Percentiles rank a stretch among this genome's conserved stretches.
Conservation (phyloP, 2,329 filamentous ascomycete species). For the Pseudocercospora eumusae region DNA sequence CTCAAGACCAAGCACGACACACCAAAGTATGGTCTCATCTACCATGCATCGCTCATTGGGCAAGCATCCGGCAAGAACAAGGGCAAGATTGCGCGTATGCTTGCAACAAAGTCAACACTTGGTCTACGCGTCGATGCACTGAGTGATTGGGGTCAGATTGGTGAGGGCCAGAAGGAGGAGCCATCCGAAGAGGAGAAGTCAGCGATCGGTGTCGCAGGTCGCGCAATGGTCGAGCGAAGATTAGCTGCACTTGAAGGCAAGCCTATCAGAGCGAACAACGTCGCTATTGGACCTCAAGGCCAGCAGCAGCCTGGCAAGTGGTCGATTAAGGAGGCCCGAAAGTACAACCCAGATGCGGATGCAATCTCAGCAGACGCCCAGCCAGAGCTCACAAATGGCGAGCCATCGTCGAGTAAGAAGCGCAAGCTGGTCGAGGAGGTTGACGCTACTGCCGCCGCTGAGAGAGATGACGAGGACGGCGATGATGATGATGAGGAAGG, state of each 20-base stretch:
- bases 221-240: constrained; percentile 73
- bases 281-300: constrained; percentile 73
- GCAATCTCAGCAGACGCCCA: constrained; percentile 71
- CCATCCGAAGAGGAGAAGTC: constrained; percentile 87
- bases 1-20: constrained; percentile 99
- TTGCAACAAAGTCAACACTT: constrained; percentile 89
- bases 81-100: constrained; percentile 97
- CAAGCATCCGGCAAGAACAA: constrained; percentile 98
- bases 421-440: constrained; percentile 53
- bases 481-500: constrained; percentile 41
- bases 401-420: constrained; percentile 45
- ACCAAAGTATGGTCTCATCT: constrained; percentile 95
- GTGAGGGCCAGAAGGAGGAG: constrained; percentile 60
- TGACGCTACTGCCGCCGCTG: constrained; percentile 44
- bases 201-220: constrained; percentile 71
- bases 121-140: constrained; percentile 91
- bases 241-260: constrained; percentile 84
- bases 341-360: constrained; percentile 94
- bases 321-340: constrained; percentile 86
- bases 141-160: constrained; percentile 71
- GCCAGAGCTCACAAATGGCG: constrained; percentile 55
- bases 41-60: constrained; percentile 89
- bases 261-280: constrained; percentile 74
- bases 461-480: constrained; percentile 46
- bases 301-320: constrained; percentile 71